A percentile compares a stretch with the other conserved stretches of the same genome.
phyloP scores from a whole-genome alignment of 2,329 filamentous ascomycete genomes.

The Alternaria sp. region DNA sequence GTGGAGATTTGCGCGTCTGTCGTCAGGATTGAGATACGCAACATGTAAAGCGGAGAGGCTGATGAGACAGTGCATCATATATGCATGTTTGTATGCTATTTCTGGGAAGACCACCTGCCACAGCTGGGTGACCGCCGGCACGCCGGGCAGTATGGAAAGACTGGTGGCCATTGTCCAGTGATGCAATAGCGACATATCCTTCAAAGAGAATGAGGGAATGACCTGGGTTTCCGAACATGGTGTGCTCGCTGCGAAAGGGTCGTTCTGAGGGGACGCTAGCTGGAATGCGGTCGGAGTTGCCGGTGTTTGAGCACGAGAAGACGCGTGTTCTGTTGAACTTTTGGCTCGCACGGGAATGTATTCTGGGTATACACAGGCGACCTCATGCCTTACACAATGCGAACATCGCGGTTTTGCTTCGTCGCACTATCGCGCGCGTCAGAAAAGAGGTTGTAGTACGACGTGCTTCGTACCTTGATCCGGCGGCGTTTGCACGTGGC shows the following conservation, averaged over 20 bases:
- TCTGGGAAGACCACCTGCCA: constrained; percentile 22
- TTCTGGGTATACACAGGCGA: constrained; percentile 11
- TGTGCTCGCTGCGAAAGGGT: neutral
- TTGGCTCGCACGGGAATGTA: neutral
- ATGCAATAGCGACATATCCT: constrained; percentile 25
- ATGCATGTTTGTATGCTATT: constrained; percentile 19
- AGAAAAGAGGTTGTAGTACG: neutral
- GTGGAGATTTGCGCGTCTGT: constrained; percentile 2
- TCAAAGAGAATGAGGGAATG: constrained; percentile 11
- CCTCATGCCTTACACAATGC: constrained; percentile 19
- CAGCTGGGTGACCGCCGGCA: constrained; percentile 5
- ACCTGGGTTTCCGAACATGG: neutral
- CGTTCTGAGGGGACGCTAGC: neutral
- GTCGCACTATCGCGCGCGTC: constrained; percentile 14
- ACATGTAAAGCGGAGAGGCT: constrained; percentile 25
- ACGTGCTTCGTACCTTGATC: constrained; percentile 23
- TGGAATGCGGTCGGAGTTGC: neutral
- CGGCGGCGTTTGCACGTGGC: constrained; percentile 26
- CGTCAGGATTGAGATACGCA: constrained; percentile 14
- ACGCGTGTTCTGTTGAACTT: neutral
- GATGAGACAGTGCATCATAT: constrained; percentile 25
- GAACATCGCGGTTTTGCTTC: constrained; percentile 20
- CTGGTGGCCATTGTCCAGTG: constrained; percentile 27
- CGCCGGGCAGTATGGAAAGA: constrained; percentile 9
- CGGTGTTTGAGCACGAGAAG: neutral